Evolutionary conservation across 208 protist species (phyloP), one percentile per base, ranked within the genome.

Genomic region (Crithidia bombi): DNA sequence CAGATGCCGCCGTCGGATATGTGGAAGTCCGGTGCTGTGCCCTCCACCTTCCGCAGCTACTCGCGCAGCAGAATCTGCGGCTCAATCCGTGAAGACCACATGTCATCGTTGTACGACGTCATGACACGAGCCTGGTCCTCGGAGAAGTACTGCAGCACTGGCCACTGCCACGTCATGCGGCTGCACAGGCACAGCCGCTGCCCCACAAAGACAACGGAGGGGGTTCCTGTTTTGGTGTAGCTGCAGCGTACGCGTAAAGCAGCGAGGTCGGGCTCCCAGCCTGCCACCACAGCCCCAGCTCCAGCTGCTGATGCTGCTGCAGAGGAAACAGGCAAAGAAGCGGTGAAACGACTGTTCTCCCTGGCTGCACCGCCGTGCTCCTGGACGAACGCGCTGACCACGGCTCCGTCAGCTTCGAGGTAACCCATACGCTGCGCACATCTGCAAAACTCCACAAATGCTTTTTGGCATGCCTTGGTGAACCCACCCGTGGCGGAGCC

Each of bases 11-110:
- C n/a, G n/a, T n/a, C n/a, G n/a, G 47, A 17, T 2, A 41, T 41
- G 39, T 25, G 14, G 30, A 61, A 62, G 26, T 38, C 17, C 30
- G 50, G 15, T 11, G 52, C 15, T 5, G 36, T 7, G 3, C 10
- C 28, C 4, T n/a, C 39, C 1, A 23, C 32, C 3, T 3, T 39
- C 0, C 21, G 5, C 38, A 69, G 30, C 28, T 69, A 50, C 36
- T 50, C 64, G 51, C 35, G 38, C 51, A 69, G 54, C 36, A 69
- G 25, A 25, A 2, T 25, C 64, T 49, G 54, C 25, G 64, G 64
- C 50, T 58, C 50, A 47, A 69, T 50, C 17, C 39, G 33, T 21
- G 64, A 39, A 3, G 14, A 43, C 64, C 64, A 69, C 17, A 57
- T 9, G 23, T 61, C 64, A 39, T 59, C 35, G 28, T 39, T 52